A percentile compares a stretch with the other conserved stretches of the same genome.
Evolutionary conservation across 208 protist species (phyloP).

Genomic region (Crithidia bombi): DNA sequence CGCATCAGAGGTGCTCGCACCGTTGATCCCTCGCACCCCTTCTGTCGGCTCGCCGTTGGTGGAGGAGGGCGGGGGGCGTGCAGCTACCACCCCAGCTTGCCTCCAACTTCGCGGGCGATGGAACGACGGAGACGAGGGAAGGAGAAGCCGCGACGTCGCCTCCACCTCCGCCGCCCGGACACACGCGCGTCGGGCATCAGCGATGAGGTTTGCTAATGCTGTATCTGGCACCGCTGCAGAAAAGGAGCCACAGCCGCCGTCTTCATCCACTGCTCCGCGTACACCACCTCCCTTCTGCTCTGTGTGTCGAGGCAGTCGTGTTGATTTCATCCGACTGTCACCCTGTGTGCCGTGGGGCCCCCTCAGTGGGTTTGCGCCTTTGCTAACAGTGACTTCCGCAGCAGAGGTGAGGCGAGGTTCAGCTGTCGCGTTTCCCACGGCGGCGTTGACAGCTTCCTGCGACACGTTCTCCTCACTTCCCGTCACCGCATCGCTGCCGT

Average conservation of each 20-base stretch:
- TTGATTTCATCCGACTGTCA: too few species aligned
- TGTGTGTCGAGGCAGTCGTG: neutral
- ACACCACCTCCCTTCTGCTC: too few species aligned
- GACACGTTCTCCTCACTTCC: too few species aligned
- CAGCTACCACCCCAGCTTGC: neutral
- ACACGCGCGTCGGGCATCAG: slow-evolving; percentile 5
- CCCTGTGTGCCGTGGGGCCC: too few species aligned
- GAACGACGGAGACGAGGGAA: neutral
- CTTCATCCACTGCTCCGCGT: neutral
- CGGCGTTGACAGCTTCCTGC: too few species aligned
- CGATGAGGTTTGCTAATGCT: neutral
- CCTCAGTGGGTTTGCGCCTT: too few species aligned
- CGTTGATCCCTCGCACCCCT: neutral
- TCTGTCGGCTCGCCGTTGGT: neutral
- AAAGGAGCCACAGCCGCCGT: too few species aligned
- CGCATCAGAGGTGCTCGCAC: slow-evolving; percentile 3
- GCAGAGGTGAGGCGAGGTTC: too few species aligned
- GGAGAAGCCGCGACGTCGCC: neutral
- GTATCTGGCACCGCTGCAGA: neutral
- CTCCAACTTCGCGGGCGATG: neutral
- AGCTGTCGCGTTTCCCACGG: too few species aligned
- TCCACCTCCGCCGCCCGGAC: neutral
- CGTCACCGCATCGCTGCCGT: too few species aligned
- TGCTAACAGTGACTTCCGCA: too few species aligned
- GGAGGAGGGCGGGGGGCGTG: neutral